phyloP scores from a whole-genome alignment of 2,329 filamentous ascomycete species.

The Colletotrichum tropicicola region DNA sequence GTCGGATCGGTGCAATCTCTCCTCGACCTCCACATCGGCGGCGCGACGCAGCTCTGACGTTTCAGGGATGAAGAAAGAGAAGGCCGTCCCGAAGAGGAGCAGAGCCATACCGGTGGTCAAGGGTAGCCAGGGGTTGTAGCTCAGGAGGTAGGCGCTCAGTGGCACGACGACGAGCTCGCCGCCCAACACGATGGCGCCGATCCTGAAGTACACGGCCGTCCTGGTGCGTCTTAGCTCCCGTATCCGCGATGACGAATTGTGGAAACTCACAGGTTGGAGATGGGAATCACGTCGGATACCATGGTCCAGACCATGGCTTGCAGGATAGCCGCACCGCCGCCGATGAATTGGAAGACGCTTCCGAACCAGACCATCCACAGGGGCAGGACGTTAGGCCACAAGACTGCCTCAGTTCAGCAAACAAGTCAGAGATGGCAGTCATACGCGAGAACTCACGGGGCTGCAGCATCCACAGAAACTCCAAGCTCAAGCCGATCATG shows the following conservation, averaged over 20 bases:
- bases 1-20: constrained; percentile 14
- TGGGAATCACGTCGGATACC: constrained; percentile 52
- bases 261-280: constrained; percentile 35
- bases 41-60: constrained; percentile 47
- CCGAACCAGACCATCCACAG: constrained; percentile 49
- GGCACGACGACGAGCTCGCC: constrained; percentile 50
- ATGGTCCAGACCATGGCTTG: constrained; percentile 56
- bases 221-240: constrained; percentile 22
- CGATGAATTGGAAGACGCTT: constrained; percentile 47
- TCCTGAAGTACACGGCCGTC: constrained; percentile 51
- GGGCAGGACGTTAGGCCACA: constrained; percentile 47
- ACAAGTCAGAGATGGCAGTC: not conserved
- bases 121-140: constrained; percentile 48
- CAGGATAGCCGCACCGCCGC: constrained; percentile 49
- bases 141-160: constrained; percentile 49
- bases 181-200: constrained; percentile 46
- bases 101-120: constrained; percentile 45
- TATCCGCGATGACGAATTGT: not conserved
- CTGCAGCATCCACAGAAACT: constrained; percentile 39
- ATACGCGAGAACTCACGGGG: constrained; percentile 39
- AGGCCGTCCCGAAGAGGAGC: constrained; percentile 38
- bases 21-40: constrained; percentile 35
- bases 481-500: constrained; percentile 41
- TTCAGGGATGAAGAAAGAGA: constrained; percentile 50
- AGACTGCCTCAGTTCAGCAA: constrained; percentile 39